Conservation (phyloP, 1,284 basidiomycete species). For the Moesziomyces globuligerus region DNA sequence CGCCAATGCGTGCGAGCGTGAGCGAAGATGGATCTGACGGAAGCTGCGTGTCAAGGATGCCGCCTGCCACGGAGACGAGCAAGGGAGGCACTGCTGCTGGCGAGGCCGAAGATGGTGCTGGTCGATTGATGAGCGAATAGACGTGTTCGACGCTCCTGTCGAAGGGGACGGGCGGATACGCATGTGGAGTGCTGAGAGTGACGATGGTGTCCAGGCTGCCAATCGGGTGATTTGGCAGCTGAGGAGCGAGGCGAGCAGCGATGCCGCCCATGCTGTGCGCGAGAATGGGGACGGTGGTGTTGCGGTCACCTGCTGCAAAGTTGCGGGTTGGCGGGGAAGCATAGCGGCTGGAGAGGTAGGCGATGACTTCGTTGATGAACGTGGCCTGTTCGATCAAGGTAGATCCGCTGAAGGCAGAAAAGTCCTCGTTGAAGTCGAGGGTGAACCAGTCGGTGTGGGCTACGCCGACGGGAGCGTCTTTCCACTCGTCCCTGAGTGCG, state of each 20-base stretch:
- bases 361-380: conserved; percentile 79
- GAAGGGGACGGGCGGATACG: conserved; percentile 85
- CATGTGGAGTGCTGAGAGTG: conserved; percentile 94
- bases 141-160: conserved; percentile 81
- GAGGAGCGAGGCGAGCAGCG: conserved; percentile 77
- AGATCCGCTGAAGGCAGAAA: conserved; percentile 91
- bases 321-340: conserved; percentile 68
- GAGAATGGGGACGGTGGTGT: conserved; percentile 75
- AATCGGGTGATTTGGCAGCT: conserved; percentile 71
- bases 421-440: conserved; percentile 96
- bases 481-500: conserved; percentile 44
- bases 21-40: conserved; percentile 89
- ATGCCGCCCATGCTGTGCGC: conserved; percentile 99
- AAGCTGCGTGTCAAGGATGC: conserved; percentile 89
- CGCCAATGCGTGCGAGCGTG: conserved; percentile 65
- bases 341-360: conserved; percentile 82
- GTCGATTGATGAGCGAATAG: conserved; percentile 71
- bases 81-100: conserved; percentile 67
- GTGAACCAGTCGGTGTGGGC: conserved; percentile 59
- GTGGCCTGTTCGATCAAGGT: conserved; percentile 84
- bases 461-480: conserved; percentile 30
- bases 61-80: conserved; percentile 88
- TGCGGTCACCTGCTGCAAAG: conserved; percentile 36
- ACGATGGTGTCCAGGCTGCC: conserved; percentile 78
- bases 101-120: background rate